These are phyloP conservation scores for Sextonia rubra DNA, from an alignment of 164 flowering plant genomes.

Conservation along the genomic window DNA sequence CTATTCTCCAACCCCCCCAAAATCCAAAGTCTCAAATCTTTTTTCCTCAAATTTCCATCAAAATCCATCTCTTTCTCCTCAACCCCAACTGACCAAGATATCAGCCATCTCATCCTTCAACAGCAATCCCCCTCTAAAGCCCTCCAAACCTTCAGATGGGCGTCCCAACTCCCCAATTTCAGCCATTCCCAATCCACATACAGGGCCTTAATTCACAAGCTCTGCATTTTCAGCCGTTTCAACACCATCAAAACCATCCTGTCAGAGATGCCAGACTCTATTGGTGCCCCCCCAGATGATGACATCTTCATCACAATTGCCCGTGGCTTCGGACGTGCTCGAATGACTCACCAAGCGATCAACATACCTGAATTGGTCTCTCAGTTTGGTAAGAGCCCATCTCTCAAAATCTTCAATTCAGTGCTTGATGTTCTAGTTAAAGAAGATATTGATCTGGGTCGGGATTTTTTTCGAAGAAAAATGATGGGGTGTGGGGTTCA, in stretches of 20 bases:
- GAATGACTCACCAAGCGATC: slow-evolving; percentile 41
- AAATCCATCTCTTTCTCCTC: slow-evolving; percentile 25
- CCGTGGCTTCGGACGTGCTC: slow-evolving; percentile 61
- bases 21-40: not conserved
- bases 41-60: slow-evolving; percentile 11
- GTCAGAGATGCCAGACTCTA: slow-evolving; percentile 70
- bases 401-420: slow-evolving; percentile 68
- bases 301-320: slow-evolving; percentile 56
- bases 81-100: slow-evolving; percentile 52
- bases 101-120: slow-evolving; percentile 59
- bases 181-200: slow-evolving; percentile 66
- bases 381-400: slow-evolving; percentile 36
- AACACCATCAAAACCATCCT: slow-evolving; percentile 52
- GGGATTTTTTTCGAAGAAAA: slow-evolving; percentile 66
- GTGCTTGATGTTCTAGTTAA: slow-evolving; percentile 78
- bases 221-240: slow-evolving; percentile 63
- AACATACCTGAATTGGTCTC: slow-evolving; percentile 49
- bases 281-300: slow-evolving; percentile 69
- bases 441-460: slow-evolving; percentile 82
- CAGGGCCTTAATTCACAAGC: slow-evolving; percentile 68
- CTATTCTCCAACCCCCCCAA: not conserved
- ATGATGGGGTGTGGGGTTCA: slow-evolving; percentile 70
- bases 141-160: slow-evolving; percentile 81
- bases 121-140: slow-evolving; percentile 61
- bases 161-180: slow-evolving; percentile 56